Evolutionary conservation across 23 red algal genomes (phyloP).

Genomic region (Agarophyton chilense): DNA sequence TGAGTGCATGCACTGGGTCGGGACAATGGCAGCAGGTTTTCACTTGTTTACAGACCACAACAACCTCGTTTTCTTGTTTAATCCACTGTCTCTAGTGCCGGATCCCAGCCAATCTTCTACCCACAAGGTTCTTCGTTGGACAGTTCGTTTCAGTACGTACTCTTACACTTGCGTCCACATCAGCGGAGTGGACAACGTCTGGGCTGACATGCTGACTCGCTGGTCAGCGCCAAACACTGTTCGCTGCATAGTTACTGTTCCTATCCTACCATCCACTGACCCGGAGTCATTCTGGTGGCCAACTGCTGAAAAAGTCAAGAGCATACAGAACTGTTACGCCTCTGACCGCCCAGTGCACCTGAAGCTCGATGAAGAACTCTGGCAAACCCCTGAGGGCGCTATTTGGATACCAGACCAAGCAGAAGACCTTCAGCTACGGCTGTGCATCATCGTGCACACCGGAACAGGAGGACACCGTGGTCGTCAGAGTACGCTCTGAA

Average conservation of each 20-base stretch:
- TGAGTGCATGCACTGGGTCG: conserved; percentile 35
- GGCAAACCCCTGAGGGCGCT: neutral
- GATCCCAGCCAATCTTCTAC: neutral
- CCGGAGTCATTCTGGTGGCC: neutral
- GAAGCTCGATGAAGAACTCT: neutral
- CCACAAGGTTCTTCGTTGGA: conserved; percentile 38
- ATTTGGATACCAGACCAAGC: conserved; percentile 32
- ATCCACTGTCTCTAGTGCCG: conserved; percentile 37
- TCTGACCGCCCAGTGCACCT: neutral
- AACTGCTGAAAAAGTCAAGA: neutral
- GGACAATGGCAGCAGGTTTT: neutral
- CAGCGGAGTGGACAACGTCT: conserved; percentile 48
- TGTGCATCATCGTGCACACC: conserved; percentile 3
- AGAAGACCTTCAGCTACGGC: conserved; percentile 26
- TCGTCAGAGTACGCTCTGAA: neutral
- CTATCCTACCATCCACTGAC: neutral
- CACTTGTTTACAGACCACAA: conserved; percentile 41
- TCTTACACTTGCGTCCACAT: conserved; percentile 40
- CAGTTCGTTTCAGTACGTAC: conserved; percentile 37
- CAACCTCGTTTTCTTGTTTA: conserved; percentile 50
- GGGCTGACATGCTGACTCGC: conserved; percentile 34
- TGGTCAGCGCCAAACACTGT: conserved; percentile 4
- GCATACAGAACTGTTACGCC: neutral
- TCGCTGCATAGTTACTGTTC: neutral
- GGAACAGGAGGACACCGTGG: conserved; percentile 10